A percentile compares a stretch with the other conserved stretches of the same genome.
These are phyloP conservation scores for Moesziomyces parantarcticus DNA, from an alignment of 1,284 basidiomycete genomes.

Conservation along the genomic window DNA sequence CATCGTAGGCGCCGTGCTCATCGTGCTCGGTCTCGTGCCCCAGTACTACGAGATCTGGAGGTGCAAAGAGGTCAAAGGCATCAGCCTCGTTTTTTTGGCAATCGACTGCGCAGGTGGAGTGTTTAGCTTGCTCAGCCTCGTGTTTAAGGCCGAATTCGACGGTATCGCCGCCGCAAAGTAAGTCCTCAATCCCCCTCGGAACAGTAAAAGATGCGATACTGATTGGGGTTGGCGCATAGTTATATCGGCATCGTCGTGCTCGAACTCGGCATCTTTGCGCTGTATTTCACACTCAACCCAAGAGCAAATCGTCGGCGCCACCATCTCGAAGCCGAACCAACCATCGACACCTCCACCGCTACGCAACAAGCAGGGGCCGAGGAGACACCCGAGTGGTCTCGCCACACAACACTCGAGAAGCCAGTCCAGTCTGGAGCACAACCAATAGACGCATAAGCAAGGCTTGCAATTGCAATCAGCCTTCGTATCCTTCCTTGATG, in stretches of 20 bases:
- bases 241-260: constrained; percentile 76
- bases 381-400: constrained; percentile 30
- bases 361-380: too few relatives aligned
- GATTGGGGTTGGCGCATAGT: not conserved
- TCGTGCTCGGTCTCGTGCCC: constrained; percentile 75
- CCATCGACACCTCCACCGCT: not conserved
- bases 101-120: constrained; percentile 80
- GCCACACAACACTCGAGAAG: constrained; percentile 25
- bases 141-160: constrained; percentile 77
- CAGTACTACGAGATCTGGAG: constrained; percentile 78
- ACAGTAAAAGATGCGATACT: too few relatives aligned
- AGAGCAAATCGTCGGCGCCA: constrained; percentile 36
- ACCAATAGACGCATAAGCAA: not conserved
- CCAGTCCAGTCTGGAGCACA: not conserved
- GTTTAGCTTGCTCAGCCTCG: constrained; percentile 77
- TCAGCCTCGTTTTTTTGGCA: constrained; percentile 78
- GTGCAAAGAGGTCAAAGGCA: constrained; percentile 77
- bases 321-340: constrained; percentile 1
- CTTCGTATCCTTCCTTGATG: constrained; percentile 41
- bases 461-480: constrained; percentile 7
- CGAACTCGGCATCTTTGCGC: constrained; percentile 72
- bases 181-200: not conserved
- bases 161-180: constrained; percentile 72
- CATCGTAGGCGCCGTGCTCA: constrained; percentile 74
- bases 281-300: constrained; percentile 76